Base-by-base conservation (phyloP, 306 rosid species). In the Quercus berberidifolia region DNA sequence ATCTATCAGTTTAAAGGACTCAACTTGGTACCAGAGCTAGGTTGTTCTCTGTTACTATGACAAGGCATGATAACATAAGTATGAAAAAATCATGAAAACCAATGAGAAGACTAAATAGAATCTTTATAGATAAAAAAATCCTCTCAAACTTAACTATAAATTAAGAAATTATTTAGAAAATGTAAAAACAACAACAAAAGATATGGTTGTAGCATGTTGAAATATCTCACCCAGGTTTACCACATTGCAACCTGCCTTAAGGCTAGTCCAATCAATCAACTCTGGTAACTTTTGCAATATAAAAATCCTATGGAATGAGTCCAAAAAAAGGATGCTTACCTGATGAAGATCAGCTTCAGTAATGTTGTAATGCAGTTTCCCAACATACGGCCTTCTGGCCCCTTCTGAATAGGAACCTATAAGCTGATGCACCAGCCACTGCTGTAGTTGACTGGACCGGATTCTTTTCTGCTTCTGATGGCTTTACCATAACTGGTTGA, bases 401-500 rank as follows among this genome's bases (percentile, higher is more conserved):
- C 97, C 98, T 46, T 95, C 99, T 69, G 99, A 85, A 88, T 92
- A 92, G 33, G 97, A 93, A 56, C 99, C 97, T 69, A 84, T 76
- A 80, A 55, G 82, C 78, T 52, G 89, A 35, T 77, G 81, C 97
- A 75, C 12, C 68, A 79, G 81, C 84, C 51, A 84, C 92, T 60
- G 95, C 69, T 52, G 97, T 23, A 69, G 91, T 86, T 74, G 99
- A 89, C 77, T 95, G 98, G 75, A 87, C 96, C 70, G 87, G 89
- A 85, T 91, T 95, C 83, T 91, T 95, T 85, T 91, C 99, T 26
- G 99, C 99, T 92, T 95, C 99, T 56, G 98, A 95, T 84, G 99
- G 99, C 86, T 95, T 95, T 79, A 95, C 99, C 98, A 95, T 95
- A 77, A 95, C 98, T 73, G 98, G 99, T 77, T 87, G 93, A 81